Percentiles rank a stretch among this genome's conserved stretches.
Conservation (phyloP, 2,329 filamentous ascomycete genomes). For the Cladorrhinum sp. region DNA sequence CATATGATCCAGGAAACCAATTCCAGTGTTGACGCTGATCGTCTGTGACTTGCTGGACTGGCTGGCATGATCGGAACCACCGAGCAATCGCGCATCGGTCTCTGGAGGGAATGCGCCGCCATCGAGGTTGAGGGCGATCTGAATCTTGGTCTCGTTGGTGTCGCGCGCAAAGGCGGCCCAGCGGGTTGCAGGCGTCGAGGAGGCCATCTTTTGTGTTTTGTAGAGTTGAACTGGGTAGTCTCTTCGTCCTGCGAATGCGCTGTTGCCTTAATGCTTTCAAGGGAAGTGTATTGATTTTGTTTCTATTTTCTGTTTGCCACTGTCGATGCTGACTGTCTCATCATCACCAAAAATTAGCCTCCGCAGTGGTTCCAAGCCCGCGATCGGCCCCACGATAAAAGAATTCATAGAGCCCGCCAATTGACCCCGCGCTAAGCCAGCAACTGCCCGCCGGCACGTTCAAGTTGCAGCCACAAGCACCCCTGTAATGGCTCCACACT, state of each 20-base stretch:
- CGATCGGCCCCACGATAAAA: slow-evolving; percentile 9
- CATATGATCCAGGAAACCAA: slow-evolving; percentile 99
- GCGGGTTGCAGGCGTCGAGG: slow-evolving; percentile 45
- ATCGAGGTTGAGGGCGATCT: slow-evolving; percentile 88
- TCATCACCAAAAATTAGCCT: neutral
- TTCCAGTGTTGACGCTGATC: slow-evolving; percentile 86
- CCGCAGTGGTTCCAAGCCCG: slow-evolving; percentile 5
- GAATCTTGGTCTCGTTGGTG: slow-evolving; percentile 98
- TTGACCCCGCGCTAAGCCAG: slow-evolving; percentile 16
- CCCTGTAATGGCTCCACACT: slow-evolving; percentile 13
- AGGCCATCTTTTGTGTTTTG: slow-evolving; percentile 24
- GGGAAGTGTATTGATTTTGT: neutral
- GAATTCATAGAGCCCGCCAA: neutral
- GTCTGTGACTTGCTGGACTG: slow-evolving; percentile 81
- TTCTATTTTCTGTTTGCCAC: neutral
- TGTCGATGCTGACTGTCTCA: neutral
- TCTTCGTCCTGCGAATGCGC: neutral
- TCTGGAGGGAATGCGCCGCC: slow-evolving; percentile 73
- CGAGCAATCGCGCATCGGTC: slow-evolving; percentile 54
- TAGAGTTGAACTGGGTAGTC: neutral
- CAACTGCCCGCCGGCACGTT: slow-evolving; percentile 18
- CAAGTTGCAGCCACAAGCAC: neutral
- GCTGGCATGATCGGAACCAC: slow-evolving; percentile 67
- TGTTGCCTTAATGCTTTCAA: neutral
- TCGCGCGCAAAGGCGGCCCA: slow-evolving; percentile 78